phyloP scores from a whole-genome alignment of 257 asterid species.

The Asclepias syriaca region DNA sequence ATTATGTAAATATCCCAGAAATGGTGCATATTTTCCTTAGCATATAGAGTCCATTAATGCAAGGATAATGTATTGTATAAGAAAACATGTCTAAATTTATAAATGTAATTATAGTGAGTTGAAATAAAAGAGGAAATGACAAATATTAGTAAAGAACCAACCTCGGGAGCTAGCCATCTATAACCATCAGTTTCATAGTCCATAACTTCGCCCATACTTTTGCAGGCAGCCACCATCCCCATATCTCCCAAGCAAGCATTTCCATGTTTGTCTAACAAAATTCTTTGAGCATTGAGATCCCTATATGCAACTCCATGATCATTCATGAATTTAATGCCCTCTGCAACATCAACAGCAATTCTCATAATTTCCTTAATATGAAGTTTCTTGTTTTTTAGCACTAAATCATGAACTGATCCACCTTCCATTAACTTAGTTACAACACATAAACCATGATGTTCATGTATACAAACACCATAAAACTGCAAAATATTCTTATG shows the following conservation, averaged over 20 bases:
- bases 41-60: neutral
- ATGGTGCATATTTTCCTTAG: neutral
- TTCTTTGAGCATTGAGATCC: conserved; percentile 85
- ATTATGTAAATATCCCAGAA: neutral
- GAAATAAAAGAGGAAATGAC: neutral
- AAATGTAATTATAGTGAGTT: neutral
- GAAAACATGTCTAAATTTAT: neutral
- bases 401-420: conserved; percentile 71
- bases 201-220: conserved; percentile 79
- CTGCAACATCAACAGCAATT: conserved; percentile 70
- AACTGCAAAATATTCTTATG: conserved; percentile 77
- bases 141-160: conserved; percentile 27
- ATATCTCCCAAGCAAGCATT: conserved; percentile 92
- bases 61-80: neutral
- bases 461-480: conserved; percentile 75
- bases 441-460: conserved; percentile 76
- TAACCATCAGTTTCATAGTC: conserved; percentile 98
- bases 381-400: conserved; percentile 71
- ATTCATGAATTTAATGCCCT: conserved; percentile 86
- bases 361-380: conserved; percentile 63
- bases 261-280: conserved; percentile 76
- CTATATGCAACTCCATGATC: conserved; percentile 84
- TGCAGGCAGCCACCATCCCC: conserved; percentile 91
- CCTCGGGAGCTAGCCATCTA: conserved; percentile 99
- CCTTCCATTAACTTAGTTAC: conserved; percentile 91